Conservation (phyloP, 176 grass and related monocot genomes). For the Oryza brachyantha region DNA sequence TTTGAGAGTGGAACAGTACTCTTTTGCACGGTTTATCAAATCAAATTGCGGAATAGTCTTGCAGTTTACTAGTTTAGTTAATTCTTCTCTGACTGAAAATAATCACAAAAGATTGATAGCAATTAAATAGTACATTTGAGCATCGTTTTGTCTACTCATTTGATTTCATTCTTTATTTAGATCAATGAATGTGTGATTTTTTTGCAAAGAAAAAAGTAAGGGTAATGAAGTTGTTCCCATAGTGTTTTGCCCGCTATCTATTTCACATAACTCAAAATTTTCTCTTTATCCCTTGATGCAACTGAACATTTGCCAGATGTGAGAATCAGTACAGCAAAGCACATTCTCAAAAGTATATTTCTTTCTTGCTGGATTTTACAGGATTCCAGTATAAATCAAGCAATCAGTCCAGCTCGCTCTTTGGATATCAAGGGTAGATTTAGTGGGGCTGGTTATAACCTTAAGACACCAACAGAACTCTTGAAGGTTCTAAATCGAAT, state of each 20-base stretch:
- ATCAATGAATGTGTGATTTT: neutral
- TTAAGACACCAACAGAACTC: slow-evolving; percentile 76
- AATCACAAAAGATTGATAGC: neutral
- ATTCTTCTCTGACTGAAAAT: neutral
- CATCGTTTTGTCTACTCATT: neutral
- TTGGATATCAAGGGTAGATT: slow-evolving; percentile 58
- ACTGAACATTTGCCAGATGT: slow-evolving; percentile 1
- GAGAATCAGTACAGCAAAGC: neutral
- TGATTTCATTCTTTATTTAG: neutral
- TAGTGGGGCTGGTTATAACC: slow-evolving; percentile 32
- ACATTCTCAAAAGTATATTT: neutral
- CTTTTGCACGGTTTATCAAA: neutral
- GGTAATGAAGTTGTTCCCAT: neutral
- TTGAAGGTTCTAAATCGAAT: slow-evolving; percentile 89
- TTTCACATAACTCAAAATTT: neutral
- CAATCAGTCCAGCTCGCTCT: slow-evolving; percentile 43
- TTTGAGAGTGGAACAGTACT: neutral
- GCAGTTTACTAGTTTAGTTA: neutral
- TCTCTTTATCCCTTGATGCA: neutral
- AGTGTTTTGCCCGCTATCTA: neutral
- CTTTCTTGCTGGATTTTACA: slow-evolving; percentile 36
- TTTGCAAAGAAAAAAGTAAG: neutral
- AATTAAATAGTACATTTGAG: neutral
- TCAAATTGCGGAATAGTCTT: neutral
- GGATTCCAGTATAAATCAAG: slow-evolving; percentile 47